Evolutionary conservation across 2,329 filamentous ascomycete species (phyloP).

Genomic region (Colletotrichum spaethianum): DNA sequence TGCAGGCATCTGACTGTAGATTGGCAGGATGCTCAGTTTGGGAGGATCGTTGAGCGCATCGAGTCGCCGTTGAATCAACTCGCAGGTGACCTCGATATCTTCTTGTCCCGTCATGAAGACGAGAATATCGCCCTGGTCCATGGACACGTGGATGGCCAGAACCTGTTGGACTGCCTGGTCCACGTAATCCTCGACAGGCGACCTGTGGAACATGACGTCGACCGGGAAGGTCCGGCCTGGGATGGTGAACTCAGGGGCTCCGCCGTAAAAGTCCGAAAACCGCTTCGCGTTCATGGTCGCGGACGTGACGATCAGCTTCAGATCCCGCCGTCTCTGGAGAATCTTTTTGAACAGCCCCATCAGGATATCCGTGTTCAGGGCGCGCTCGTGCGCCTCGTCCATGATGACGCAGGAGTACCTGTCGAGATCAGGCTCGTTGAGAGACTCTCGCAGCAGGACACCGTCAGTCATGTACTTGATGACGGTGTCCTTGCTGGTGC

Average conservation of each 20-base stretch:
- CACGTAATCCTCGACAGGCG: slow-evolving; percentile 97
- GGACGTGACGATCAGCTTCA: slow-evolving; percentile 97
- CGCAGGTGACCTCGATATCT: slow-evolving; percentile 97
- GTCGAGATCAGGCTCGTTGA: slow-evolving; percentile 93
- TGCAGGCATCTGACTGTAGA: slow-evolving; percentile 99
- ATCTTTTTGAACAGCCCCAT: slow-evolving; percentile 99
- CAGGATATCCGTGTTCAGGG: slow-evolving; percentile 95
- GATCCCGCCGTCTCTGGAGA: slow-evolving; percentile 85
- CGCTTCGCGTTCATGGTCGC: slow-evolving; percentile 98
- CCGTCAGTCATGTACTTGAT: slow-evolving; percentile 99
- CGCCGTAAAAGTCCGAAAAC: slow-evolving; percentile 96
- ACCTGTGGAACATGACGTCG: slow-evolving; percentile 94
- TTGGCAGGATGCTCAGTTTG: slow-evolving; percentile 93
- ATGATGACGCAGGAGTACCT: slow-evolving; percentile 99
- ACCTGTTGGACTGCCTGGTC: slow-evolving; percentile 97
- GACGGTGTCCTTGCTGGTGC: slow-evolving; percentile 92
- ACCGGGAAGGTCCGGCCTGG: slow-evolving; percentile 97
- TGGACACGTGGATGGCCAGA: slow-evolving; percentile 94
- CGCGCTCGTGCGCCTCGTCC: slow-evolving; percentile 98
- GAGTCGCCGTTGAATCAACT: slow-evolving; percentile 89
- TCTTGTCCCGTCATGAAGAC: slow-evolving; percentile 99
- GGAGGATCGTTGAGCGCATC: slow-evolving; percentile 94
- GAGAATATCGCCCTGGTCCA: slow-evolving; percentile 92
- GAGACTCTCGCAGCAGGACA: slow-evolving; percentile 90
- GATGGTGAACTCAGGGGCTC: slow-evolving; percentile 96